Base-by-base conservation (phyloP, 352 stramenopile species). In the Aphanomyces stellatus region DNA sequence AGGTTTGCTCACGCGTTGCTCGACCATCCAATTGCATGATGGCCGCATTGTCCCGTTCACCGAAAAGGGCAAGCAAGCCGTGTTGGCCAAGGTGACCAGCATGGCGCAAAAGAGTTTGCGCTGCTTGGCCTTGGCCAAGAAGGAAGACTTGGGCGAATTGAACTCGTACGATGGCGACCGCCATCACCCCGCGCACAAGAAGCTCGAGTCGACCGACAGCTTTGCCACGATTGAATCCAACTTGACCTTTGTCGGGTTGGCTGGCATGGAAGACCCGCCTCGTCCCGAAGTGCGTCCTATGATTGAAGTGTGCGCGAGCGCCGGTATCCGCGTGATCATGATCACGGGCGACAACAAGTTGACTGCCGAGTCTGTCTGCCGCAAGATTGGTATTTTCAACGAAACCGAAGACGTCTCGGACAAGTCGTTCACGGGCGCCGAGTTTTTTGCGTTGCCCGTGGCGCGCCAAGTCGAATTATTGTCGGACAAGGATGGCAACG, bases 331-430 rank as follows among this genome's bases (percentile, higher is more conserved):
- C 41, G 96, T 99, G 13, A 98, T 99, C 53, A 98, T 99, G 76
- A 99, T 99, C 70, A 99, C 97, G 10, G 98, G 98, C 51, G 98
- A 99, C 87, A 97, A 97, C 73, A 96, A 96, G 74, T 82, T 98
- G 55, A 99, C 98, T 48, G 98, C 97, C 10, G 83, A 98, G 60
- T 98, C 96, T 57, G 99, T 99, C 60, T 97, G 90, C 40, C 77
- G 90, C 69, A 96, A 99, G 79, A 95, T 99, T 56, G 97, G 97
- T 62, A 97, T 99, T 34, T 98, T 99, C 65, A 80, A 82, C 28
- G 80, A 88, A 22, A 74, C 72, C 15, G 85, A 95, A 62, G 74
- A 90, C 53, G 70, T 98, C 11, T 96, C 93, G 56, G 90, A 77
- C 65, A 88, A 87, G 43, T 95, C 96, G 27, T 99, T 97, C 67